Percentiles rank a stretch among this genome's conserved stretches.
Evolutionary conservation across 2,329 filamentous ascomycete genomes (phyloP).

Genomic region (Paecilomyces sp.): DNA sequence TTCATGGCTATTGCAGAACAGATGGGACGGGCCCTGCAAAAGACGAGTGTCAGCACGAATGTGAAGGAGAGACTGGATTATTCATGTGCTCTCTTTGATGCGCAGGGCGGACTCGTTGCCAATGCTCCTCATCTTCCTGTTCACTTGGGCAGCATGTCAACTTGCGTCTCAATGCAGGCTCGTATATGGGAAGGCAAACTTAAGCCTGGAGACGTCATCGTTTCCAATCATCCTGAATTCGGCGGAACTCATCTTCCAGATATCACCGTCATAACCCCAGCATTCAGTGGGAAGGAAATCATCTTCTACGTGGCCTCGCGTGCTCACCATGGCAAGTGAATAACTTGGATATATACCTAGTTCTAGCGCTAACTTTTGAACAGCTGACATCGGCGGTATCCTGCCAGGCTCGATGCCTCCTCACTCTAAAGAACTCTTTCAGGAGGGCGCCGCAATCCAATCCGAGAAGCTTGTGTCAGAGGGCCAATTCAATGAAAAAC

Average conservation of each 20-base stretch:
- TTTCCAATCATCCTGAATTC: constrained; percentile 73
- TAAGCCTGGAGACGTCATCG: constrained; percentile 68
- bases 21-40: constrained; percentile 72
- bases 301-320: constrained; percentile 69
- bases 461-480: constrained; percentile 43
- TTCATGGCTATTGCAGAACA: constrained; percentile 85
- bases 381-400: constrained; percentile 70
- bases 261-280: constrained; percentile 68
- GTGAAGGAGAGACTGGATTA: constrained; percentile 73
- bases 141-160: constrained; percentile 73
- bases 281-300: constrained; percentile 62
- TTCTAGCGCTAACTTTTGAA: constrained; percentile 6
- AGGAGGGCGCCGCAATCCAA: constrained; percentile 60
- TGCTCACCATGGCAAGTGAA: constrained; percentile 64
- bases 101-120: constrained; percentile 63
- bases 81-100: constrained; percentile 69
- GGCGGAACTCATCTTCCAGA: constrained; percentile 74
- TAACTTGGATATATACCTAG: background rate
- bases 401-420: constrained; percentile 73
- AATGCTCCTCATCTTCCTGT: constrained; percentile 73
- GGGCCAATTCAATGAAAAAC: constrained; percentile 61
- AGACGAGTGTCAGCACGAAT: constrained; percentile 72
- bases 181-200: constrained; percentile 72
- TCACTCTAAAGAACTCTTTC: constrained; percentile 57
- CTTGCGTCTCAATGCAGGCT: constrained; percentile 67